Percentiles rank a stretch among this genome's conserved stretches.
Conservation (phyloP, 441 rosid genomes). For the Raphanus hybrid region DNA sequence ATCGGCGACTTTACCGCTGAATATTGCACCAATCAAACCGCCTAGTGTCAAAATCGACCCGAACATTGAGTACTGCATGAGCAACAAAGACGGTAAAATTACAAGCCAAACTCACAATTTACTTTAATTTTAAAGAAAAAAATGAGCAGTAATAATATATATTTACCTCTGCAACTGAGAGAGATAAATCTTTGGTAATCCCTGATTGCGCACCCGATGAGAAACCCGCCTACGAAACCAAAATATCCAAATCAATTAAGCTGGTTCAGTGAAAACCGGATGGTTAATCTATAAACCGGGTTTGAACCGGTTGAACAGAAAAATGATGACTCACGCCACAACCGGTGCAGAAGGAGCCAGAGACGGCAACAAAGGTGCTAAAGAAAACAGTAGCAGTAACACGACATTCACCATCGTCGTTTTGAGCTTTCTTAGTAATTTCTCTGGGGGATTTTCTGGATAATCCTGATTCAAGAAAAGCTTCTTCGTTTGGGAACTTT, state of each 20-base stretch:
- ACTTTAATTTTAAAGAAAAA: background rate
- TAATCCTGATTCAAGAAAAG: conserved; percentile 34
- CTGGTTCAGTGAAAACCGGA: conserved; percentile 5
- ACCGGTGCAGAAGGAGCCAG: conserved; percentile 53
- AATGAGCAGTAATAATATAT: background rate
- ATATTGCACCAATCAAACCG: conserved; percentile 47
- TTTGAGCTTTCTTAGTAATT: conserved; percentile 7
- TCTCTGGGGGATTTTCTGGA: conserved; percentile 29
- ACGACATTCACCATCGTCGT: conserved; percentile 36
- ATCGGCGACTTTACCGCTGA: conserved; percentile 50
- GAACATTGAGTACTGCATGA: conserved; percentile 44
- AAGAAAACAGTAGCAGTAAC: conserved; percentile 44
- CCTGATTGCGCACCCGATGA: conserved; percentile 45
- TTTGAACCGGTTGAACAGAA: background rate
- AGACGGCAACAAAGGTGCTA: conserved; percentile 50
- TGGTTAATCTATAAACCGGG: conserved; percentile 1
- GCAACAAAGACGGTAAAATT: background rate
- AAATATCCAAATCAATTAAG: background rate
- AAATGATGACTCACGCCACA: conserved; percentile 47
- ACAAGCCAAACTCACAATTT: background rate
- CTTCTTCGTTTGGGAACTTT: conserved; percentile 36
- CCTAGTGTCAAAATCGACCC: conserved; percentile 47
- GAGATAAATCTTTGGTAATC: conserved; percentile 44
- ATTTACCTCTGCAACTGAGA: conserved; percentile 41
- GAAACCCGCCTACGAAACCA: conserved; percentile 40